phyloP scores from a whole-genome alignment of 148 eudicot genomes.

The Arbutus unedo region DNA sequence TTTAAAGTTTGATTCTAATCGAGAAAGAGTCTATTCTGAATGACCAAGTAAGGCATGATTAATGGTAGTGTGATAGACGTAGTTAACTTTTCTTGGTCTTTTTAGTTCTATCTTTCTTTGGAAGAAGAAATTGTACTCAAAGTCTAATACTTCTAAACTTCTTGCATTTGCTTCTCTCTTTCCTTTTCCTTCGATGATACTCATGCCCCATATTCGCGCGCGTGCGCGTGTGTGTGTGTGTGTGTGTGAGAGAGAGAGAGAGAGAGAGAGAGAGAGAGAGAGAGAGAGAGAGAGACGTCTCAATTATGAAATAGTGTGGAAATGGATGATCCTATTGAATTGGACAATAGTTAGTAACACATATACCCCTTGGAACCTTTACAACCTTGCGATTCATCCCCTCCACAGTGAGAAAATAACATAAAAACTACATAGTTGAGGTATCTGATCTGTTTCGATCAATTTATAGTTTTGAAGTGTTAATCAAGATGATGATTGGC shows the following conservation, averaged over 20 bases:
- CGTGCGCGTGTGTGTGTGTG: too few relatives aligned
- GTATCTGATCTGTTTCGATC: too few relatives aligned
- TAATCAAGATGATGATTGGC: too few relatives aligned
- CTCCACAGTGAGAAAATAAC: neutral
- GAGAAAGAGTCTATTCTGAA: too few relatives aligned
- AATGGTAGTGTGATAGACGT: neutral
- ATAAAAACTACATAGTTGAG: too few relatives aligned
- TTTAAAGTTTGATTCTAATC: too few relatives aligned
- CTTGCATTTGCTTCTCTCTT: slow-evolving; percentile 1
- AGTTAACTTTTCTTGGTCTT: too few relatives aligned
- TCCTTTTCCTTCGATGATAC: neutral
- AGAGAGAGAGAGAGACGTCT: neutral
- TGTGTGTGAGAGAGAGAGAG: too few relatives aligned
- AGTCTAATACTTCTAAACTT: neutral
- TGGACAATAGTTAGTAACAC: neutral
- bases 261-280: too few relatives aligned
- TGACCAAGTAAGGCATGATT: neutral
- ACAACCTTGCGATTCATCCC: neutral
- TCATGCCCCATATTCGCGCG: neutral
- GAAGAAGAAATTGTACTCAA: neutral
- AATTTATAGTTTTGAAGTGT: too few relatives aligned
- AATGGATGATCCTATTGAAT: neutral
- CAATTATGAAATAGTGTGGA: neutral
- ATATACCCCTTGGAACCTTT: neutral
- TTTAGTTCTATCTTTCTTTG: neutral